Conservation (phyloP, 1,139 yeast genomes). For the Magnusiomyces starmeri region DNA sequence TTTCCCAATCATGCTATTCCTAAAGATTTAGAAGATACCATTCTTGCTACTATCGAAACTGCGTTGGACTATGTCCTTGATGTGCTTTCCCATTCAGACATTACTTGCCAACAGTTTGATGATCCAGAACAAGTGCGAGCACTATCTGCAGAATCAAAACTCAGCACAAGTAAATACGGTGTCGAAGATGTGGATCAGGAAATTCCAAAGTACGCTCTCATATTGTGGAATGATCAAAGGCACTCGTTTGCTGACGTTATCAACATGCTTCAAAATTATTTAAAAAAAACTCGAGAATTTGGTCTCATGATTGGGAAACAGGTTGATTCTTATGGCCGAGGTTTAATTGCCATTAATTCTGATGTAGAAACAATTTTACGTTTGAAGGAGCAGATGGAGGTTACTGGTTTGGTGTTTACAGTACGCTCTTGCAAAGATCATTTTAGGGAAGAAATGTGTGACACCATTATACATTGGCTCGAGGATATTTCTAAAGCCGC, state of each 20-base stretch:
- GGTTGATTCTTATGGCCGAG: conserved; percentile 61
- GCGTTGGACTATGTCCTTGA: conserved; percentile 72
- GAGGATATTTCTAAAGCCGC: conserved; percentile 51
- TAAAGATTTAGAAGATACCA: conserved; percentile 26
- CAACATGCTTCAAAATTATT: conserved; percentile 55
- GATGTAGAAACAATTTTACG: conserved; percentile 45
- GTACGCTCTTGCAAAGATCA: conserved; percentile 62
- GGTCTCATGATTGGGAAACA: conserved; percentile 66
- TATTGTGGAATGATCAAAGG: conserved; percentile 72
- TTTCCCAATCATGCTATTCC: conserved; percentile 20
- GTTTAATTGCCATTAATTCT: conserved; percentile 53
- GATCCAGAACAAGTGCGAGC: conserved; percentile 23
- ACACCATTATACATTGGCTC: conserved; percentile 61
- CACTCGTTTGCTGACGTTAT: conserved; percentile 71
- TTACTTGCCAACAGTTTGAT: conserved; percentile 33
- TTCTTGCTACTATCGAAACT: conserved; percentile 42
- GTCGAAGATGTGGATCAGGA: conserved; percentile 40
- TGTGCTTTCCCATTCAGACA: conserved; percentile 45
- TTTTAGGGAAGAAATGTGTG: conserved; percentile 77
- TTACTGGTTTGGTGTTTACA: conserved; percentile 61
- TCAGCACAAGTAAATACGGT: conserved; percentile 37
- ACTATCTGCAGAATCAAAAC: conserved; percentile 30
- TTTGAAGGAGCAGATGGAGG: conserved; percentile 46
- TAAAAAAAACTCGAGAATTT: conserved; percentile 58
- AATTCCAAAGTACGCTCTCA: conserved; percentile 45